These are phyloP conservation scores for Mucor irregularis DNA, from an alignment of 371 early-diverging fungal species.

Conservation along the genomic window DNA sequence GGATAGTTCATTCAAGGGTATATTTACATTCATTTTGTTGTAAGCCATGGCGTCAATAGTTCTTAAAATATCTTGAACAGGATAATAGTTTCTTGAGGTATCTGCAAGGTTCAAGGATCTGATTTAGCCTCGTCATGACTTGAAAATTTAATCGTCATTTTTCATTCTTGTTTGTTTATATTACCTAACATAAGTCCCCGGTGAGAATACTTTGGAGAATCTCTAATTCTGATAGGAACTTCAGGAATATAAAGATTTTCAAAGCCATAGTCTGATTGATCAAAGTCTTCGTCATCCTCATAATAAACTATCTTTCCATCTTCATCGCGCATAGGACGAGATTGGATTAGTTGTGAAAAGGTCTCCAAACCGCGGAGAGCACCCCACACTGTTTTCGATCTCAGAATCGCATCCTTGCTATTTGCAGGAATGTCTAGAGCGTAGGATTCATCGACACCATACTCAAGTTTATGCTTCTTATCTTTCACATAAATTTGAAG, in stretches of 20 bases:
- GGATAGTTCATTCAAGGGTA: not conserved
- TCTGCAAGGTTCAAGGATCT: conserved; percentile 50
- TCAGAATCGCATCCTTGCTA: conserved; percentile 44
- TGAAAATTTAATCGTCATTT: not conserved
- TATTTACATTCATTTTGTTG: conserved; percentile 58
- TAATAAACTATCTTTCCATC: not conserved
- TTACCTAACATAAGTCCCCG: conserved; percentile 70
- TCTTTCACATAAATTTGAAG: conserved; percentile 39
- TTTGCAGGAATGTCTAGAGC: conserved; percentile 51
- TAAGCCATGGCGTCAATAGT: conserved; percentile 59
- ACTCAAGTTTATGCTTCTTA: conserved; percentile 35
- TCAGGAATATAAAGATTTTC: conserved; percentile 43
- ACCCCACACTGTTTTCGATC: conserved; percentile 72
- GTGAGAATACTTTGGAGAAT: conserved; percentile 69
- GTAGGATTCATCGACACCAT: conserved; percentile 68
- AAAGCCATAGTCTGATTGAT: conserved; percentile 21
- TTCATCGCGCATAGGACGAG: conserved; percentile 13
- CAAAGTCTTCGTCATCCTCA: conserved; percentile 13
- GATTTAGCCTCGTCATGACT: not conserved
- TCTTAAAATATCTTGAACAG: conserved; percentile 57
- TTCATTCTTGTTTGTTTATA: not conserved
- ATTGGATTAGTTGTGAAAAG: conserved; percentile 68
- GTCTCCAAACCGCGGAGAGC: conserved; percentile 78
- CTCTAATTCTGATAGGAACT: conserved; percentile 66
- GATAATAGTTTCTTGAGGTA: conserved; percentile 77